Conservation (phyloP, 352 stramenopile genomes). For the Phytopythium sindhum region DNA sequence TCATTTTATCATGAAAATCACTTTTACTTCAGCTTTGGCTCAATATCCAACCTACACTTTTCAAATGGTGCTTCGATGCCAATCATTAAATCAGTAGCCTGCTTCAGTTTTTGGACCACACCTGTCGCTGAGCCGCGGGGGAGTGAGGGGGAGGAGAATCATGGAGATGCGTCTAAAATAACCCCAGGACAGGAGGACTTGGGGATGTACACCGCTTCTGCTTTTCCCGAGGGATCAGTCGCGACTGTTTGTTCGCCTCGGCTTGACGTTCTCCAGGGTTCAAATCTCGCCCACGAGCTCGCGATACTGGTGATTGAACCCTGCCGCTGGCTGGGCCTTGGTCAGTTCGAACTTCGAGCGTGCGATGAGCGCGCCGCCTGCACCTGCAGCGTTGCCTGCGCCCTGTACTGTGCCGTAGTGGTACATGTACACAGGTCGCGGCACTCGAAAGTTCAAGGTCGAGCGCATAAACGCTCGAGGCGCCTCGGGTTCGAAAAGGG, state of each 20-base stretch:
- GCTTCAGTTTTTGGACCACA: neutral
- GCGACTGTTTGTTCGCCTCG: neutral
- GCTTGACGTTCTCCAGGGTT: neutral
- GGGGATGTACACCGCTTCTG: too few relatives aligned
- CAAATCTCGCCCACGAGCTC: neutral
- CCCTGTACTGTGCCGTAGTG: neutral
- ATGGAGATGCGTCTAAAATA: neutral
- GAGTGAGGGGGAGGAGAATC: neutral
- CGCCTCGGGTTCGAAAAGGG: neutral
- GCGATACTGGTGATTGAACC: neutral
- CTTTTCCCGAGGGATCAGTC: neutral
- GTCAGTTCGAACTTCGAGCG: neutral
- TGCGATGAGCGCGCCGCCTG: neutral
- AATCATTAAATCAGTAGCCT: neutral
- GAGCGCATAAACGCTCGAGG: neutral
- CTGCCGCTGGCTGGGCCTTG: too few relatives aligned
- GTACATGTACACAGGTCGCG: neutral
- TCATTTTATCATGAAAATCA: neutral
- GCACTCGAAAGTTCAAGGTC: slow-evolving; percentile 3
- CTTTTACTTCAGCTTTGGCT: neutral
- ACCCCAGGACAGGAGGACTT: neutral
- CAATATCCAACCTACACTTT: neutral
- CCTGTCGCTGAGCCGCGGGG: neutral
- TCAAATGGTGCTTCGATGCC: neutral
- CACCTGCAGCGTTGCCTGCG: too few relatives aligned